Evolutionary conservation across 495 filamentous ascomycete genomes (phyloP).

Genomic region (Podospora australis): DNA sequence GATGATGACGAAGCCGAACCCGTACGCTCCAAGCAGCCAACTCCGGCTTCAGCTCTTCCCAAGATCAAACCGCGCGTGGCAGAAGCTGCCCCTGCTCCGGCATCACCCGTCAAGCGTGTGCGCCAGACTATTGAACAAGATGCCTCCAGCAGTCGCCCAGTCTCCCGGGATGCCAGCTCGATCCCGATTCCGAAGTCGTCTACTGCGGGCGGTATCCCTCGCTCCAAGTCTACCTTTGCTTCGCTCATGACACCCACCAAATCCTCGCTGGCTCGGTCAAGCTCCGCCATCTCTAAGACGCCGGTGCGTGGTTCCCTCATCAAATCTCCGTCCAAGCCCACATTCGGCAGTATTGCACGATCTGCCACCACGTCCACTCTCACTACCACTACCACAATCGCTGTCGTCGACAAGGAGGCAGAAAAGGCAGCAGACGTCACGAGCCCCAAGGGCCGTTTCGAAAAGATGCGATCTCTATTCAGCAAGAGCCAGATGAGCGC

Average conservation of each 20-base stretch:
- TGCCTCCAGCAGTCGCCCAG: slow-evolving; percentile 47
- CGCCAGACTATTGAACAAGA: slow-evolving; percentile 56
- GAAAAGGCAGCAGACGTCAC: slow-evolving; percentile 21
- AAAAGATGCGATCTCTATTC: slow-evolving; percentile 46
- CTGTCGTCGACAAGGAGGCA: slow-evolving; percentile 14
- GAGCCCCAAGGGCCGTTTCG: slow-evolving; percentile 37
- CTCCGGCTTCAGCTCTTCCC: slow-evolving; percentile 28
- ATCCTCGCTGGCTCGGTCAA: slow-evolving; percentile 61
- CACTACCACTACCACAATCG: neutral
- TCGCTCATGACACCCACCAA: slow-evolving; percentile 73
- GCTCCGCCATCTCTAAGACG: slow-evolving; percentile 54
- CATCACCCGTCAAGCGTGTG: slow-evolving; percentile 56
- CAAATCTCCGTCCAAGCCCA: slow-evolving; percentile 32
- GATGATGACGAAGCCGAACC: slow-evolving; percentile 46
- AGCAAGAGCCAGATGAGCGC: slow-evolving; percentile 33
- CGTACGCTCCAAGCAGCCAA: slow-evolving; percentile 29
- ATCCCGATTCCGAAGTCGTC: slow-evolving; percentile 40
- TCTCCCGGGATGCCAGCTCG: slow-evolving; percentile 42
- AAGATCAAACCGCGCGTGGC: slow-evolving; percentile 25
- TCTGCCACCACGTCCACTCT: slow-evolving; percentile 36
- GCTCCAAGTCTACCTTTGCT: slow-evolving; percentile 36
- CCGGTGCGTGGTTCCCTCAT: slow-evolving; percentile 25
- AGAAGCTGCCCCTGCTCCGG: slow-evolving; percentile 22
- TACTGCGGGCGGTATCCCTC: slow-evolving; percentile 31
- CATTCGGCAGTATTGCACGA: slow-evolving; percentile 25